These are phyloP conservation scores for Gossypium australe DNA, from an alignment of 345 rosid species.

Conservation along the genomic window DNA sequence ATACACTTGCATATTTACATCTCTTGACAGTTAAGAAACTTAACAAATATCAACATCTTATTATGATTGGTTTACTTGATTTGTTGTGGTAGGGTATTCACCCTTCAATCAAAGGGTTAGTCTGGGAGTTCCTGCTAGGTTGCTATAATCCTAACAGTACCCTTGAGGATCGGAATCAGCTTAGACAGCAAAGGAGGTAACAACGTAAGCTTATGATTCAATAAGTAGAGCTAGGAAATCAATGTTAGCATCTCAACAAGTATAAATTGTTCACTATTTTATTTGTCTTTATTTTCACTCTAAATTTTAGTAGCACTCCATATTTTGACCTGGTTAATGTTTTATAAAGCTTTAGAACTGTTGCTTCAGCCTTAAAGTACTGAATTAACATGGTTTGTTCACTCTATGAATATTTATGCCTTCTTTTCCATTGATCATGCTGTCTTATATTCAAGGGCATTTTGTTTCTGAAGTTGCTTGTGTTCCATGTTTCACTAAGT, in stretches of 20 bases:
- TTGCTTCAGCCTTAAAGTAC: neutral
- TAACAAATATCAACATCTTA: neutral
- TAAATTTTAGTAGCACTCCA: neutral
- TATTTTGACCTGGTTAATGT: neutral
- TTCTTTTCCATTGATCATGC: neutral
- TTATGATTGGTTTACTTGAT: conserved; percentile 12
- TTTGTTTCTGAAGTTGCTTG: neutral
- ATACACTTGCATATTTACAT: neutral
- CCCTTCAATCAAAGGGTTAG: conserved; percentile 85
- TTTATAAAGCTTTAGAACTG: conserved; percentile 1
- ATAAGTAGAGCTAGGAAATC: neutral
- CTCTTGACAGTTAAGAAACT: neutral
- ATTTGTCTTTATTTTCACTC: conserved; percentile 2
- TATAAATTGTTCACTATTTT: neutral
- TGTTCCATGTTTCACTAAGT: neutral
- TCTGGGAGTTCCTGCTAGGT: conserved; percentile 94
- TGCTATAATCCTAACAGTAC: conserved; percentile 93
- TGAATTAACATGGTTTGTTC: neutral
- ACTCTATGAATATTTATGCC: neutral
- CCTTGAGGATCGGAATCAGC: conserved; percentile 57
- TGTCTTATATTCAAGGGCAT: neutral
- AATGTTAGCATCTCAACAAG: neutral
- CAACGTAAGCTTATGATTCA: conserved; percentile 1
- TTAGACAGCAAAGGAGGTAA: conserved; percentile 71
- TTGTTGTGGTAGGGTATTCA: conserved; percentile 71